A percentile compares a stretch with the other conserved stretches of the same genome.
phyloP scores from a whole-genome alignment of 2,329 filamentous ascomycete species.

The Sclerotinia subarctica region DNA sequence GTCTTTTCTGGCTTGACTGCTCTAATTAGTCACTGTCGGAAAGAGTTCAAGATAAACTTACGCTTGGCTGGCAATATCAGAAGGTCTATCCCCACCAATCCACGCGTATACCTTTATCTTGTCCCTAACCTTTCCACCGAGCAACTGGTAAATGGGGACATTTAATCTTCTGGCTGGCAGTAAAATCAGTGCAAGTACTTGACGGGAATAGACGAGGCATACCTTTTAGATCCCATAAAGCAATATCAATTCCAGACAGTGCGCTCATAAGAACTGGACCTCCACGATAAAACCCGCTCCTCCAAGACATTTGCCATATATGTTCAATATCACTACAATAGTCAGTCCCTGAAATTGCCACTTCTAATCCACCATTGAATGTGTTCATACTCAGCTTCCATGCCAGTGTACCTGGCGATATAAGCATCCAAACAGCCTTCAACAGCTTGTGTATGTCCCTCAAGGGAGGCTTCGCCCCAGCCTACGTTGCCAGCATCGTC shows the following conservation, averaged over 20 bases:
- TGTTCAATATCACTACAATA: conserved; percentile 67
- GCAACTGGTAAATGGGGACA: conserved; percentile 68
- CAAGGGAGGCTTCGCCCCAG: conserved; percentile 73
- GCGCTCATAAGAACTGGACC: conserved; percentile 80
- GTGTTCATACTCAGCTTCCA: conserved; percentile 62
- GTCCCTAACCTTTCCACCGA: conserved; percentile 70
- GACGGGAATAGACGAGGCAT: conserved; percentile 16
- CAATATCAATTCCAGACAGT: conserved; percentile 73
- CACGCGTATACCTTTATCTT: conserved; percentile 72
- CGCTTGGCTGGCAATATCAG: conserved; percentile 62
- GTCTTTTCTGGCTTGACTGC: conserved; percentile 51
- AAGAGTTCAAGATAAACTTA: conserved; percentile 38
- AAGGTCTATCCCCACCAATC: conserved; percentile 72
- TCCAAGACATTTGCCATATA: conserved; percentile 73
- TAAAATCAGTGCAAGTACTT: not conserved
- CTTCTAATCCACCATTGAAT: not conserved
- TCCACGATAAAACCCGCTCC: conserved; percentile 71
- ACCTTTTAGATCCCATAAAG: conserved; percentile 73
- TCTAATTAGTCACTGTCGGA: conserved; percentile 19
- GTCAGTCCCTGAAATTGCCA: conserved; percentile 3
- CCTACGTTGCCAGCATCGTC: conserved; percentile 62
- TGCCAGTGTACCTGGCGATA: conserved; percentile 57
- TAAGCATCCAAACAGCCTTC: conserved; percentile 71
- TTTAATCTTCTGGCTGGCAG: conserved; percentile 51
- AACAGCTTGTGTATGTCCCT: conserved; percentile 70